Evolutionary conservation across 768 basidiomycete genomes (phyloP).

Genomic region (Termitomyces eurrhizus): DNA sequence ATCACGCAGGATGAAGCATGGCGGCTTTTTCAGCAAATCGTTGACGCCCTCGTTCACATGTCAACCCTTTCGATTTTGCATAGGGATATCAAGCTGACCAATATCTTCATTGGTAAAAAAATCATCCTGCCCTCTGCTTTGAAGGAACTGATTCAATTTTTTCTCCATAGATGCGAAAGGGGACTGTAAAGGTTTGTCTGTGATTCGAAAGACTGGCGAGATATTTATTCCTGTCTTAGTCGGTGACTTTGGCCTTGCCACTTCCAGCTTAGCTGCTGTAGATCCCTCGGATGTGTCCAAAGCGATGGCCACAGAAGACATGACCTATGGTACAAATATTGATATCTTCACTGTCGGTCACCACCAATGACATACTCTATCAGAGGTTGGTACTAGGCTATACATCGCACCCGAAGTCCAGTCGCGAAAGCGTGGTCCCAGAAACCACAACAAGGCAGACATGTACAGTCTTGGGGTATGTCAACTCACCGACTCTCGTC

Average conservation of each 20-base stretch:
- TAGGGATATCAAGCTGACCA: conserved; percentile 88
- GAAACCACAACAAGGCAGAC: conserved; percentile 86
- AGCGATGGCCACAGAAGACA: conserved; percentile 49
- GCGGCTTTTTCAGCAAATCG: conserved; percentile 84
- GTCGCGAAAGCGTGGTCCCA: conserved; percentile 54
- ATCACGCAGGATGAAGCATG: conserved; percentile 83
- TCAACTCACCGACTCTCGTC: conserved; percentile 1
- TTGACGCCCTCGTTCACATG: conserved; percentile 91
- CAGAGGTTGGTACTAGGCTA: conserved; percentile 85
- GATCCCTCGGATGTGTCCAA: conserved; percentile 66
- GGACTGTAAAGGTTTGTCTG: conserved; percentile 65
- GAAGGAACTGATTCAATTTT: conserved; percentile 15
- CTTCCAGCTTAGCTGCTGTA: conserved; percentile 74
- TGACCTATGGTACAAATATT: conserved; percentile 60
- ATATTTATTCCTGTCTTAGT: conserved; percentile 38
- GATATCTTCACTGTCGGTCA: background rate
- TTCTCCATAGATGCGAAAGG: conserved; percentile 64
- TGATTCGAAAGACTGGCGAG: background rate
- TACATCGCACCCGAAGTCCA: conserved; percentile 94
- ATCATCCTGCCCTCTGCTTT: background rate
- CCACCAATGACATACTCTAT: background rate
- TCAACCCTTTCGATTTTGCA: conserved; percentile 83
- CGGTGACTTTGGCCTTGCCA: conserved; percentile 92
- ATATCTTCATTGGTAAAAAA: conserved; percentile 82
- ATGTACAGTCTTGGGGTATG: conserved; percentile 91